Conservation (phyloP, 2,329 filamentous ascomycete genomes). For the Pseudogymnoascus sp. region DNA sequence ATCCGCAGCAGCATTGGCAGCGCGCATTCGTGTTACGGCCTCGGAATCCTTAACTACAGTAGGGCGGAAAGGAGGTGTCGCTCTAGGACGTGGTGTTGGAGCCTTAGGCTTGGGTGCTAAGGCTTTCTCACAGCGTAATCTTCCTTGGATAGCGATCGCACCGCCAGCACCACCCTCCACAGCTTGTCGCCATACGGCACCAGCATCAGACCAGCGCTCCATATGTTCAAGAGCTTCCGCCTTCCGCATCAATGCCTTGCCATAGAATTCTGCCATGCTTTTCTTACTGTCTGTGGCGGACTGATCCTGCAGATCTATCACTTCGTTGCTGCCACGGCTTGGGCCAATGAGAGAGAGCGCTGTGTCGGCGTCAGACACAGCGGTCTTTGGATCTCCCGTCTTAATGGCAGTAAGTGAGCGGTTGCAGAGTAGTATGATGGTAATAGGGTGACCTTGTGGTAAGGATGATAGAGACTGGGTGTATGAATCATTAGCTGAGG, state of each 20-base stretch:
- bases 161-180: constrained; percentile 85
- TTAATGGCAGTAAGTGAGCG: constrained; percentile 85
- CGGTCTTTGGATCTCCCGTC: constrained; percentile 82
- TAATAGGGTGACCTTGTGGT: constrained; percentile 71
- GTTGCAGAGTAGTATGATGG: constrained; percentile 85
- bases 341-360: constrained; percentile 74
- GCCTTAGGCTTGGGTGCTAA: constrained; percentile 58
- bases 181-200: constrained; percentile 68
- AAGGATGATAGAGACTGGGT: constrained; percentile 66
- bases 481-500: constrained; percentile 76
- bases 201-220: constrained; percentile 86
- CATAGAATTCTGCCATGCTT: constrained; percentile 87
- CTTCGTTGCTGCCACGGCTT: constrained; percentile 70
- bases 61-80: constrained; percentile 37
- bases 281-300: constrained; percentile 56
- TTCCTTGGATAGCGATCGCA: constrained; percentile 71
- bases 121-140: constrained; percentile 83
- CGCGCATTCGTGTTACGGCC: constrained; percentile 74
- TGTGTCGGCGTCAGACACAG: constrained; percentile 74
- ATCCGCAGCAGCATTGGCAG: constrained; percentile 78
- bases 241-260: constrained; percentile 88
- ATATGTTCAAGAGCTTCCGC: constrained; percentile 93
- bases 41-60: constrained; percentile 47
- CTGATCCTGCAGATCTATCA: constrained; percentile 57
- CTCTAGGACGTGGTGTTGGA: constrained; percentile 35